Evolutionary conservation across 371 early-diverging fungal genomes (phyloP), one percentile per base, ranked within the genome.

Genomic region (Mucor mucedo): DNA sequence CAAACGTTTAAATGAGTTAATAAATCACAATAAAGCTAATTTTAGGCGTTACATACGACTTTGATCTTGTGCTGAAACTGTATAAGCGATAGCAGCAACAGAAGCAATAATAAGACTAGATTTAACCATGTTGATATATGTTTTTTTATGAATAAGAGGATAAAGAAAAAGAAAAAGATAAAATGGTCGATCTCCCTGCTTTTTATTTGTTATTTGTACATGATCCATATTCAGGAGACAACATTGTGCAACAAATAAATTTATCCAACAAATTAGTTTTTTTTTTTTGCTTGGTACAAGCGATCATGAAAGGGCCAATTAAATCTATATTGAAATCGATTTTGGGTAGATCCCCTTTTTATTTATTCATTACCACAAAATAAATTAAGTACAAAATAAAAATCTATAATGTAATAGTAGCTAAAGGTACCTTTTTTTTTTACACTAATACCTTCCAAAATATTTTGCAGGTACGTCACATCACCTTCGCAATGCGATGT

Each of bases 51-150:
- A 16, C 27, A 47, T 14, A 7, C 16, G n/a, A 2, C 60, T 10
- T 39, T 45, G 14, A n/a, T 28, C 40, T 41, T 59, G 50, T 21
- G 63, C 49, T 33, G 56, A 48, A 33, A n/a, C 49, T 2, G 49
- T n/a, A 42, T 41, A 57, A 13, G 11, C 57, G 27, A 27, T 33
- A 29, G 52, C 14, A 38, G 60, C 50, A 16, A 59, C 13, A n/a
- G 60, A 50, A 42, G 52, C 67, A 1, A 52, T 5, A 14, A 62
- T 47, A 35, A 56, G 30, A 50, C 35, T 56, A 50, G 32, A 57
- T 52, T 64, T 64, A 27, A 67, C 67, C 67, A 67, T 67, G 14
- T 35, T 54, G 2, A 57, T 8, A 33, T 45, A 21, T 21, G 21
- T 35, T 35, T 21, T 21, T 47, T n/a, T 21, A 47, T 21, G 21